These are phyloP conservation scores for Sporisorium reilianum DNA, from an alignment of 1,284 basidiomycete species.

Conservation along the genomic window DNA sequence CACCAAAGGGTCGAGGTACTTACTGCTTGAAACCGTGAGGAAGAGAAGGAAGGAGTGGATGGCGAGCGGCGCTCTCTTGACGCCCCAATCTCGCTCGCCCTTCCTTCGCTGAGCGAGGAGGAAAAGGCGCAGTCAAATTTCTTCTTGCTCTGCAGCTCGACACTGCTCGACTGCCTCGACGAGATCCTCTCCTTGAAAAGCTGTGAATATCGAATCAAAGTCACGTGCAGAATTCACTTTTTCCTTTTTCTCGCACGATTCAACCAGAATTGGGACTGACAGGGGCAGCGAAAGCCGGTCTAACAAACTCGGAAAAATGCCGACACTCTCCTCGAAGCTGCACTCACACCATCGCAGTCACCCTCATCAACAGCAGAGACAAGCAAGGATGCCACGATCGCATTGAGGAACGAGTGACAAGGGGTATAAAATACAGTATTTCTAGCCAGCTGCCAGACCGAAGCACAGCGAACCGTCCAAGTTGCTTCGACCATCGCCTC, in stretches of 20 bases:
- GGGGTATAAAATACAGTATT: slow-evolving; percentile 9
- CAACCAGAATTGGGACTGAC: background rate
- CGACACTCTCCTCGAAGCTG: background rate
- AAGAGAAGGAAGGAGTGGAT: slow-evolving; percentile 15
- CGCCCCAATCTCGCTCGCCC: background rate
- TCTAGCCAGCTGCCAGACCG: too few species aligned
- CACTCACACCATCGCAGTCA: background rate
- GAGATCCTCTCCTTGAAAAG: background rate
- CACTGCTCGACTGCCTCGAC: slow-evolving; percentile 16
- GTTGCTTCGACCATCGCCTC: background rate
- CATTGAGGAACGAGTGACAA: background rate
- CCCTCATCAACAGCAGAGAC: background rate
- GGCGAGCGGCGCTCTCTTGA: slow-evolving; percentile 11
- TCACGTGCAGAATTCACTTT: slow-evolving; percentile 22
- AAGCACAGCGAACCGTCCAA: too few species aligned
- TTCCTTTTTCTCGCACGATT: slow-evolving; percentile 20
- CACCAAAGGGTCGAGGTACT: slow-evolving; percentile 29
- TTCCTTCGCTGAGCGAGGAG: background rate
- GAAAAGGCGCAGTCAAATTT: slow-evolving; percentile 27
- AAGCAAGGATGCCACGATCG: slow-evolving; percentile 1
- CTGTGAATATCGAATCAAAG: slow-evolving; percentile 32
- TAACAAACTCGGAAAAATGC: background rate
- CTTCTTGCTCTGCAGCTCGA: background rate
- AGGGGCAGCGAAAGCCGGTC: background rate
- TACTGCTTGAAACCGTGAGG: slow-evolving; percentile 50